These are phyloP conservation scores for Sanghuangporus sanghuang DNA, from an alignment of 1,284 basidiomycete species.

Conservation along the genomic window DNA sequence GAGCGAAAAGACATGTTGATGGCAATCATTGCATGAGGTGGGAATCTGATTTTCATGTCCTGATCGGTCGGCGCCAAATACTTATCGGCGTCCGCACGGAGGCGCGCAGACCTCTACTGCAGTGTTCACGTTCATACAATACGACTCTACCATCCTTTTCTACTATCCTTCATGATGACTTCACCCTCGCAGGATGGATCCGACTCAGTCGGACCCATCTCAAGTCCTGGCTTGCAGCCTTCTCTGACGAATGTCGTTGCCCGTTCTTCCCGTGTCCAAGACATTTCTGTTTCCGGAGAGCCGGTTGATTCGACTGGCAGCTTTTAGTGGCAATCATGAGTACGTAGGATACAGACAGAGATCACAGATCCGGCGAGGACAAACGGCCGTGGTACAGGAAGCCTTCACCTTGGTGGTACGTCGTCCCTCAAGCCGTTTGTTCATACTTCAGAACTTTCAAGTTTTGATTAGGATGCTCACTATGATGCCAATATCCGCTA, in stretches of 20 bases:
- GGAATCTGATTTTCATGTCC: too few species aligned
- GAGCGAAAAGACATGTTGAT: too few species aligned
- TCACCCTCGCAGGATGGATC: not conserved
- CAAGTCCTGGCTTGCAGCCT: not conserved
- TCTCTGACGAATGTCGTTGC: not conserved
- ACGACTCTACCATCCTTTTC: too few species aligned
- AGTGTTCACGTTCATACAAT: too few species aligned
- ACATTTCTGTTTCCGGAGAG: not conserved
- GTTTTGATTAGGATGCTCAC: constrained; percentile 45
- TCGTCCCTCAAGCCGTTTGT: constrained; percentile 6
- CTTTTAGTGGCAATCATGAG: constrained; percentile 4
- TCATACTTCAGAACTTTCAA: not conserved
- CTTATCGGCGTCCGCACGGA: too few species aligned
- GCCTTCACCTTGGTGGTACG: constrained; percentile 67
- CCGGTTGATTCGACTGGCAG: constrained; percentile 10
- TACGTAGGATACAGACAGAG: not conserved
- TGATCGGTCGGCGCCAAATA: too few species aligned
- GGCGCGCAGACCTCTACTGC: too few species aligned
- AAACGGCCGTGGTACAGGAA: constrained; percentile 60
- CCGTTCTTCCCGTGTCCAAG: constrained; percentile 1
- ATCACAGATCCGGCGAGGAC: not conserved
- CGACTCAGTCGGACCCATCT: not conserved
- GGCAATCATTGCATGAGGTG: too few species aligned
- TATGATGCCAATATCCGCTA: constrained; percentile 45
- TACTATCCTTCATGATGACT: not conserved